Evolutionary conservation across 148 eudicot genomes (phyloP).

Genomic region (Cornus florida): DNA sequence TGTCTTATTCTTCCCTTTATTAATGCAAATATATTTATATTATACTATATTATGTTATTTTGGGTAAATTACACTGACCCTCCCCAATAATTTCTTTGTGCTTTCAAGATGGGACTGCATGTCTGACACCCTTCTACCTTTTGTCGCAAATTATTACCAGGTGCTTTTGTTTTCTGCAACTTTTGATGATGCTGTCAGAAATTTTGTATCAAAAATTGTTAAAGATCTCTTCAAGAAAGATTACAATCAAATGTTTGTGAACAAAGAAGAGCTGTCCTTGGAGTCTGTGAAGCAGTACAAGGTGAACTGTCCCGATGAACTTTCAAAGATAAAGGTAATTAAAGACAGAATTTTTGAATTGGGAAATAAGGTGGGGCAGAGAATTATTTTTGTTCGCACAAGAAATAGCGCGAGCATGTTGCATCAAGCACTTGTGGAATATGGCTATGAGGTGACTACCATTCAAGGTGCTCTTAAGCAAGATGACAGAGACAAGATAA

Average conservation of each 20-base stretch:
- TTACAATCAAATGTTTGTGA: conserved; percentile 79
- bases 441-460: conserved; percentile 88
- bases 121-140: neutral
- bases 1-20: too few relatives aligned
- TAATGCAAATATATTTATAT: too few relatives aligned
- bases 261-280: conserved; percentile 82
- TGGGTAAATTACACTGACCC: too few relatives aligned
- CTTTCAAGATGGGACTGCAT: neutral
- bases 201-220: conserved; percentile 64
- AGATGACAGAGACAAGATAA: conserved; percentile 85
- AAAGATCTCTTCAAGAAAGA: conserved; percentile 39
- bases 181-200: conserved; percentile 64
- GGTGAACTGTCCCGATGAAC: conserved; percentile 78
- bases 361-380: conserved; percentile 83
- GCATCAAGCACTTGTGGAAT: conserved; percentile 64
- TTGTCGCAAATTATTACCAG: conserved; percentile 30
- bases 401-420: conserved; percentile 63
- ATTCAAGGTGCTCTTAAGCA: conserved; percentile 83
- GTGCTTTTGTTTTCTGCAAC: conserved; percentile 94
- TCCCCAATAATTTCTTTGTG: neutral
- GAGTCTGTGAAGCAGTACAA: conserved; percentile 86
- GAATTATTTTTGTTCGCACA: conserved; percentile 79
- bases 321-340: conserved; percentile 62
- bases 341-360: conserved; percentile 76
- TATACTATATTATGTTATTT: too few relatives aligned